Conservation (phyloP, 345 rosid species). For the Lumnitzera littorea region DNA sequence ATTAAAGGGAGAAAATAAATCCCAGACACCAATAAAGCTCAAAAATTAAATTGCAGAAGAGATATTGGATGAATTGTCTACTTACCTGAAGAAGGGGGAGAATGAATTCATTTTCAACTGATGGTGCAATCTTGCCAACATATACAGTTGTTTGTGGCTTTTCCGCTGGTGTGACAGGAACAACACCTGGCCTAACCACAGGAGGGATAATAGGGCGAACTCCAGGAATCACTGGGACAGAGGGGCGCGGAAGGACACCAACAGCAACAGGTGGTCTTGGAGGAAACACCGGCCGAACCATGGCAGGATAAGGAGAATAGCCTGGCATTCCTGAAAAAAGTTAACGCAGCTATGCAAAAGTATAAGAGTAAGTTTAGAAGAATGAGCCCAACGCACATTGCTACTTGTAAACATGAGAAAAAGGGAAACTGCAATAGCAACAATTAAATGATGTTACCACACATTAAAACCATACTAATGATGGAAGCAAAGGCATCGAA, state of each 20-base stretch:
- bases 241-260: slow-evolving; percentile 62
- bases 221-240: slow-evolving; percentile 58
- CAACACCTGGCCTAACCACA: slow-evolving; percentile 53
- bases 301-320: slow-evolving; percentile 63
- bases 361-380: slow-evolving; percentile 43
- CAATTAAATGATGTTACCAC: slow-evolving; percentile 70
- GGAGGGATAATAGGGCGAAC: slow-evolving; percentile 70
- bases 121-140: slow-evolving; percentile 88
- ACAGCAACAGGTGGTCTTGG: slow-evolving; percentile 77
- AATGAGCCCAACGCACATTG: neutral
- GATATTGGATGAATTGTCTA: slow-evolving; percentile 2
- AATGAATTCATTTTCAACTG: slow-evolving; percentile 87
- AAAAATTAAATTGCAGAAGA: neutral
- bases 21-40: neutral
- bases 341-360: slow-evolving; percentile 53
- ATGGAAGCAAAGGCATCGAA: slow-evolving; percentile 82
- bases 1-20: neutral
- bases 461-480: slow-evolving; percentile 80
- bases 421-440: slow-evolving; percentile 20
- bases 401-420: slow-evolving; percentile 17
- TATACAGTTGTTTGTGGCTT: slow-evolving; percentile 95
- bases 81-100: slow-evolving; percentile 68
- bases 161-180: slow-evolving; percentile 67
- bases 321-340: slow-evolving; percentile 67
- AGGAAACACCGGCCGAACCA: slow-evolving; percentile 75